Evolutionary conservation across 441 rosid genomes (phyloP), one percentile per base, ranked within the genome.

Genomic region (Capsella rubella): DNA sequence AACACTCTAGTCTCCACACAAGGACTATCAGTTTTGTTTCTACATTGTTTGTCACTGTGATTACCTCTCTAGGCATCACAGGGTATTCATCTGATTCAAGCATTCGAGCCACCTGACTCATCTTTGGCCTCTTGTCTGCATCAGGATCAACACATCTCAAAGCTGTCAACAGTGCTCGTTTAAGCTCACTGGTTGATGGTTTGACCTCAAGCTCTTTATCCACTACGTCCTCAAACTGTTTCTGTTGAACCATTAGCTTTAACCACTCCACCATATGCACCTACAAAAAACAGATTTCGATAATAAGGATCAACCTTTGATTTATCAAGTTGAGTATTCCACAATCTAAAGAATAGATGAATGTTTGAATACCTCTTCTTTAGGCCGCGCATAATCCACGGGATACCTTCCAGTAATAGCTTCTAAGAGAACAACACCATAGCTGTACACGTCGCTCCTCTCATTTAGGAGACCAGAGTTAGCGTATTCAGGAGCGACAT

Each of bases 341-440:
- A 32, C 39, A 55, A 32, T n/a, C 42, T 31, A 56, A 42, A 56
- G 60, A 31, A 55, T 31, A 1, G 13, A 45, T 58, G 57, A 34
- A 67, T 66, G 49, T 43, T 64, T 49, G 46, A 29, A 37, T 84
- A 95, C 99, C 96, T 95, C 99, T 53, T 86, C 82, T 74, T 87
- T 87, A 67, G 93, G 90, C 32, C 95, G 90, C 1, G 80, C 88
- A 78, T 92, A 87, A 80, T 95, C 99, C 69, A 95, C 96, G 0
- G 98, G 99, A 71, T 95, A 94, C 86, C 99, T 87, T 81, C 99
- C 98, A 1, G 98, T 92, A 60, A 95, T 85, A 54, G 98, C 97
- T 86, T 95, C 98, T 79, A 95, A 81, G 45, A 95, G 86, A 68
- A 89, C 87, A 74, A 89, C 88, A 18, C 95, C 95, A 65, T 84